Evolutionary conservation across 1,284 basidiomycete species (phyloP), one percentile per base, ranked within the genome.

Genomic region (Mycena citricolor): DNA sequence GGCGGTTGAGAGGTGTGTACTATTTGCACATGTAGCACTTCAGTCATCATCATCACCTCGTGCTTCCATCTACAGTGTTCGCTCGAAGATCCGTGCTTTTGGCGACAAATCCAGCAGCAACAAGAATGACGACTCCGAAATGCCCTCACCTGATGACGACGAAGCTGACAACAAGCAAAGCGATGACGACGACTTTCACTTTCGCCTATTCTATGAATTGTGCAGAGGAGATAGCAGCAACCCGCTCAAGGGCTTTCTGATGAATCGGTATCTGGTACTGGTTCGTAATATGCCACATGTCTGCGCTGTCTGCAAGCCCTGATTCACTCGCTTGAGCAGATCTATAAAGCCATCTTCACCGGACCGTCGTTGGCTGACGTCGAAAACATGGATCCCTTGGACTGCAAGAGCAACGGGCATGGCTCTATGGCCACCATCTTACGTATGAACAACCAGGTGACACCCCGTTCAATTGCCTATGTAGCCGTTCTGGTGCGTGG

Each of bases 331-430:
- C 36, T 19, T 16, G 11, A 22, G 19, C 21, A 49, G 47, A 11
- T 21, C 8, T 49, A 38, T 32, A 37, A 28, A 24, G 41, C 30
- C 20, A 32, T 44, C n/a, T 49, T 49, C 32, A 44, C 41, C 2
- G 41, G 36, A 11, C 35, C 47, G 4, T 33, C 35, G 12, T 34
- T 32, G 10, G 42, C 26, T 19, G 26, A 40, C 11, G 16, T 29
- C 17, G 44, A 46, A 14, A 20, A 26, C 16, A 37, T 43, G 37
- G 36, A 24, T 14, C 25, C 36, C 6, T 38, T 30, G 12, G n/a
- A n/a, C n/a, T n/a, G n/a, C n/a, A n/a, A n/a, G n/a, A n/a, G n/a
- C n/a, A n/a, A n/a, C 33, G 12, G 8, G 21, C 33, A n/a, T n/a
- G 8, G 21, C 33, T 2, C n/a, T 19, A 32, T 40, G 19, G 47